phyloP scores from a whole-genome alignment of 176 grass and related monocot genomes.

The Pharus latifolius region DNA sequence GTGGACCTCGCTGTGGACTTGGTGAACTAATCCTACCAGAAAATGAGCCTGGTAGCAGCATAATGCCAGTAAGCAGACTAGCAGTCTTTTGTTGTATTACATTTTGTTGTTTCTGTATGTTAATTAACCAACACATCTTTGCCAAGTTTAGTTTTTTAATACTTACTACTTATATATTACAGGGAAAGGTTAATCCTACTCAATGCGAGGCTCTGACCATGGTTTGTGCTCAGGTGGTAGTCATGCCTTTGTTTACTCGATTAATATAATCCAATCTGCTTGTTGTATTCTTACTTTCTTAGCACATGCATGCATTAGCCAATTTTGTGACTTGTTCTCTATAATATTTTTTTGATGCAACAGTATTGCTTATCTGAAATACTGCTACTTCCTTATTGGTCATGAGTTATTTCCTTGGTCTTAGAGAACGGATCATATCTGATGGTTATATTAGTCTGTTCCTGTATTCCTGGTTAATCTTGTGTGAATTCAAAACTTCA shows the following conservation, averaged over 20 bases:
- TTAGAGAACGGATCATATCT: neutral
- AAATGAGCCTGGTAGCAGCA: conserved; percentile 99
- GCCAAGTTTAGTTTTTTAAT: neutral
- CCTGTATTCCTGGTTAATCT: neutral
- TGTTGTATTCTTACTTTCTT: neutral
- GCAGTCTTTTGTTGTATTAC: neutral
- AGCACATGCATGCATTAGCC: neutral
- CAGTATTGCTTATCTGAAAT: neutral
- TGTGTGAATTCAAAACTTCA: neutral
- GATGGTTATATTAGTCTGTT: neutral
- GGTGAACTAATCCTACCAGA: conserved; percentile 94
- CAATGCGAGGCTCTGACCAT: conserved; percentile 97
- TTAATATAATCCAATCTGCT: neutral
- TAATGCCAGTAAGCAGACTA: conserved; percentile 80
- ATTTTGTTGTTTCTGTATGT: conserved; percentile 5
- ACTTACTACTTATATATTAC: conserved; percentile 24
- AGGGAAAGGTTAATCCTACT: conserved; percentile 99
- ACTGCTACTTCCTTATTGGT: neutral
- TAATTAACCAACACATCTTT: neutral
- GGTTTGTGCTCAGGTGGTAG: conserved; percentile 90
- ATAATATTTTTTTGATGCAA: conserved; percentile 10
- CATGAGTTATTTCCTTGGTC: neutral
- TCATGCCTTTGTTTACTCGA: neutral
- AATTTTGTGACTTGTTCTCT: neutral
- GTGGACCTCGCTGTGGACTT: conserved; percentile 94